A percentile compares a stretch with the other conserved stretches of the same genome.
phyloP scores from a whole-genome alignment of 345 rosid species.

The Gossypium bickii region DNA sequence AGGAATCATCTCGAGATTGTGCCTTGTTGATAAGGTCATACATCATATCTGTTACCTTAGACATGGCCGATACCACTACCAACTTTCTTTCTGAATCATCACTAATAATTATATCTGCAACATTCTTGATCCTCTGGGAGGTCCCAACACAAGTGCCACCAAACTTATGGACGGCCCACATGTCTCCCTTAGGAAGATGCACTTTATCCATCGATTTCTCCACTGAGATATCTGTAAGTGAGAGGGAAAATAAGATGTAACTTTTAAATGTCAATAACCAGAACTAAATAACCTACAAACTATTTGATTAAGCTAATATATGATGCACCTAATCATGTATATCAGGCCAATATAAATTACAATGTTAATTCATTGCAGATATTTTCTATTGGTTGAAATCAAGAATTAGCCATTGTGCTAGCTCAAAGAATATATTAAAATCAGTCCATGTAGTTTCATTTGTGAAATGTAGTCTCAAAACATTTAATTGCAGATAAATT shows the following conservation, averaged over 20 bases:
- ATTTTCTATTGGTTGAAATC: neutral
- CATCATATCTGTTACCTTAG: constrained; percentile 99
- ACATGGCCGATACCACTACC: constrained; percentile 93
- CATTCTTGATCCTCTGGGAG: constrained; percentile 80
- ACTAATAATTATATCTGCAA: constrained; percentile 57
- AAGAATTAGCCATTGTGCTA: neutral
- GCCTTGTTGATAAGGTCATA: constrained; percentile 86
- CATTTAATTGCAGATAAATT: neutral
- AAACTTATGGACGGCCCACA: constrained; percentile 94
- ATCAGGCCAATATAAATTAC: neutral
- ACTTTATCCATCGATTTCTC: constrained; percentile 42
- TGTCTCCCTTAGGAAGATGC: constrained; percentile 56
- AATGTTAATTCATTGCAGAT: neutral
- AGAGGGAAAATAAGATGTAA: neutral
- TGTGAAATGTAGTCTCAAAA: neutral
- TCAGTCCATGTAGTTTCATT: neutral
- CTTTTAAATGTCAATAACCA: neutral
- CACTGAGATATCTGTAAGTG: constrained; percentile 45
- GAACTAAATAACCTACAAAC: neutral
- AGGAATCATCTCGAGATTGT: constrained; percentile 79
- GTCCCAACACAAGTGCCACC: constrained; percentile 98
- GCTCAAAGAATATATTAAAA: neutral
- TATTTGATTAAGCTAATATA: neutral
- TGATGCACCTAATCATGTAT: neutral
- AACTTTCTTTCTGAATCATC: constrained; percentile 75